Conservation (phyloP, 140 eudicot genomes). For the Oenanthe javanica region DNA sequence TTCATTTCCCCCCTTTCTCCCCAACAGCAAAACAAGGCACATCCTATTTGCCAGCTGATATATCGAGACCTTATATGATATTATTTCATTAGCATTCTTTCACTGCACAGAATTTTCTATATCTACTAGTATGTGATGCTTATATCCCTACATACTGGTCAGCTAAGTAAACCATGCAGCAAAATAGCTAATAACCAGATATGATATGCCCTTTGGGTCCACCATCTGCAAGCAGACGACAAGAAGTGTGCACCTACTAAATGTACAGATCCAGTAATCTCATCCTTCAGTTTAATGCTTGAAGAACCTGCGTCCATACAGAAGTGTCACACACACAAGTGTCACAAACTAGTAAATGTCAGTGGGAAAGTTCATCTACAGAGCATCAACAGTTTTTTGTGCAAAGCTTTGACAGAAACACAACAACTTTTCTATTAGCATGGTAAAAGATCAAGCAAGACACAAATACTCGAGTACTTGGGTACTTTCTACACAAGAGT, state of each 20-base stretch:
- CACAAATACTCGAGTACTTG: neutral
- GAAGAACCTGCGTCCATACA: slow-evolving; percentile 70
- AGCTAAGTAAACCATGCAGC: slow-evolving; percentile 9
- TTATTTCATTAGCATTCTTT: neutral
- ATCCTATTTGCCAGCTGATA: neutral
- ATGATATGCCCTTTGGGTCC: slow-evolving; percentile 13
- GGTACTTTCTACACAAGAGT: neutral
- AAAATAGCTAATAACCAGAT: neutral
- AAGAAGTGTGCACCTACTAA: slow-evolving; percentile 85
- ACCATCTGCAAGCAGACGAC: slow-evolving; percentile 27
- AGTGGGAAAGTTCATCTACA: neutral
- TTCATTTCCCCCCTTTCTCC: neutral
- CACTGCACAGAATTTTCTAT: slow-evolving; percentile 6
- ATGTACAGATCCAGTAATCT: slow-evolving; percentile 86
- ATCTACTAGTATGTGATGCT: neutral
- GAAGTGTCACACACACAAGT: neutral
- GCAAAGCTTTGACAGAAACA: neutral
- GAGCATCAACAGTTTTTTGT: neutral
- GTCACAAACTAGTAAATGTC: neutral
- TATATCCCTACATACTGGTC: neutral
- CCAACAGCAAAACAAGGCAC: neutral
- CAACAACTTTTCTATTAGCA: neutral
- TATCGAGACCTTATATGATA: neutral
- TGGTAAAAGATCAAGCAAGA: neutral
- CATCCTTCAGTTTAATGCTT: slow-evolving; percentile 74